A percentile compares a stretch with the other conserved stretches of the same genome.
Evolutionary conservation across 2,329 filamentous ascomycete species (phyloP).

Genomic region (Cordyceps cicadae): DNA sequence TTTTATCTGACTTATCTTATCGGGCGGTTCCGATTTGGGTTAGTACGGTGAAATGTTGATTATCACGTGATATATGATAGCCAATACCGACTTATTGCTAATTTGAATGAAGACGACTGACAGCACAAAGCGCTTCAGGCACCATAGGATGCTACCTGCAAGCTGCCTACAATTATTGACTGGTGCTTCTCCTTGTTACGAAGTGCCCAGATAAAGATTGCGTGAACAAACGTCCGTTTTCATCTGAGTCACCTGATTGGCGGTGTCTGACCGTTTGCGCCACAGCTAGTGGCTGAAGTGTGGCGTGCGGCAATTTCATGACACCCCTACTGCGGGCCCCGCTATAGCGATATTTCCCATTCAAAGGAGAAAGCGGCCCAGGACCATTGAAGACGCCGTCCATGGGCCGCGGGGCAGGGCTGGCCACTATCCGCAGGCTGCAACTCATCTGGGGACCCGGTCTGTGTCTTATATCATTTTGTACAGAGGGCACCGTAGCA

Average conservation of each 20-base stretch:
- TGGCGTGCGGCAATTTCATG: constrained; percentile 12
- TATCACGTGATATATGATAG: background rate
- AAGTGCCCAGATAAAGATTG: background rate
- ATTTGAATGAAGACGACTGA: background rate
- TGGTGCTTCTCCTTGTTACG: background rate
- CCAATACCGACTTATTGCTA: background rate
- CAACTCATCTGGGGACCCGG: background rate
- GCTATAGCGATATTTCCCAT: constrained; percentile 8
- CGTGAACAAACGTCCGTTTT: constrained; percentile 1
- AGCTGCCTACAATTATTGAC: background rate
- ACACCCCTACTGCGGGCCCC: constrained; percentile 6
- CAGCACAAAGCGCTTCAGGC: background rate
- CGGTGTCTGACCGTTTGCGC: constrained; percentile 6
- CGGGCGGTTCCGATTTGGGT: background rate
- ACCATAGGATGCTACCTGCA: background rate
- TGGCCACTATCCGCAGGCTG: background rate
- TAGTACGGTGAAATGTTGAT: too few relatives aligned
- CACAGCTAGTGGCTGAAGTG: constrained; percentile 5
- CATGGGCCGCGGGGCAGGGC: constrained; percentile 5
- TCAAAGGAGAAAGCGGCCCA: background rate
- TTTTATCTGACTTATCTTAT: constrained; percentile 7
- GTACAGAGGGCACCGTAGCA: background rate
- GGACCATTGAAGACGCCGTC: background rate
- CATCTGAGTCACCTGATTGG: constrained; percentile 8
- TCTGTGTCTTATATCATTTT: background rate